Evolutionary conservation across 371 early-diverging fungal species (phyloP), one percentile per base, ranked within the genome.

Genomic region (Actinomucor elegans): DNA sequence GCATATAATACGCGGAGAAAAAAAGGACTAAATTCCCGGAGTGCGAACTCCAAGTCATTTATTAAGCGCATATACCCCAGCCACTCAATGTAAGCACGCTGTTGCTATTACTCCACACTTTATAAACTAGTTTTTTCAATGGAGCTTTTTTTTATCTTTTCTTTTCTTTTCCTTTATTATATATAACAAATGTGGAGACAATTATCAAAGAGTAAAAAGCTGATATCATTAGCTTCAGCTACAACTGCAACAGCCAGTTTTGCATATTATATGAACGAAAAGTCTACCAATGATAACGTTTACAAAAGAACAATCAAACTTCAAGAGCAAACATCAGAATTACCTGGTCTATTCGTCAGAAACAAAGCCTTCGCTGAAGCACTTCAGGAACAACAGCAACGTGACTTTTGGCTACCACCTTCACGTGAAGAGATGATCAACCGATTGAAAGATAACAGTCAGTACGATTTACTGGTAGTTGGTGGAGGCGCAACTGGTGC

Each of bases 401-500:
- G 79, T 21, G 81, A 84, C 24, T 83, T 84, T 64, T 88, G 88
- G 89, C 69, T 80, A 3, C 82, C 86, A 11, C 91, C 90, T 48
- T 81, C 83, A 35, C 84, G 91, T 37, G 66, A 77, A 36, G 88
- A 89, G 48, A 85, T 91, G 87, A 43, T 89, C 43, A 72, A 82
- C 35, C 69, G 74, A 58, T 83, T 91, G 52, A 79, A 84, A 61
- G 80, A 80, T 18, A 54, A 67, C 21, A 24, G 26, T 5, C 44
- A 53, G 7, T 97, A 87, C 67, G 99, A 99, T 77, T 62, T 99
- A 34, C 72, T 99, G 29, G 84, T 99, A 45, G 90, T 99, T 31
- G 99, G 99, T 52, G 99, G 98, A 31, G 99, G 99, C 31, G 96
- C 99, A 17, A 94, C 98, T 0, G 99, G 99, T 29, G 84, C 93